phyloP scores from a whole-genome alignment of 2,329 filamentous ascomycete species.

The Penicillium sclerotigenum region DNA sequence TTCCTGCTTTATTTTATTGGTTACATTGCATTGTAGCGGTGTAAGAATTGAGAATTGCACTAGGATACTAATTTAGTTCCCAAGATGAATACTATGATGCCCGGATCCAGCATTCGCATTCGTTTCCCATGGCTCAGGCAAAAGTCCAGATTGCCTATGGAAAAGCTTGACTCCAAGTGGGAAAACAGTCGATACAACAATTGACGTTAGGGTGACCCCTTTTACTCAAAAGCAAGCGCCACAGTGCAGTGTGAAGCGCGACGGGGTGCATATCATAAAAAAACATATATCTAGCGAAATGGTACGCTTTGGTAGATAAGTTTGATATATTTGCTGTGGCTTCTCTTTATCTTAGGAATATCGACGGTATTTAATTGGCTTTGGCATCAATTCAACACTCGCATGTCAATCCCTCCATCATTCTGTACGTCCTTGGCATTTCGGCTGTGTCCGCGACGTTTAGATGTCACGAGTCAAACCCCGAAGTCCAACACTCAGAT shows the following conservation, averaged over 20 bases:
- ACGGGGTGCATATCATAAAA: not conserved
- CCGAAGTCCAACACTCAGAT: slow-evolving; percentile 23
- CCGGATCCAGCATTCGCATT: slow-evolving; percentile 15
- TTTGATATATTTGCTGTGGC: not conserved
- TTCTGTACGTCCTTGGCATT: too few relatives aligned
- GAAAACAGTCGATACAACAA: slow-evolving; percentile 98
- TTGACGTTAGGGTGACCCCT: slow-evolving; percentile 96
- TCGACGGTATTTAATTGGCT: not conserved
- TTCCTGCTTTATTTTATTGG: not conserved
- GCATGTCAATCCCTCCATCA: not conserved
- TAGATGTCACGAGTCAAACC: slow-evolving; percentile 9
- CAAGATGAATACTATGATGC: slow-evolving; percentile 1
- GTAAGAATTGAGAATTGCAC: slow-evolving; percentile 7
- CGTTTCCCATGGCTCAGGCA: slow-evolving; percentile 15
- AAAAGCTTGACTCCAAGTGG: slow-evolving; percentile 84
- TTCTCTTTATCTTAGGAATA: not conserved
- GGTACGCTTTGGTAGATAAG: too few relatives aligned
- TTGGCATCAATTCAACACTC: not conserved
- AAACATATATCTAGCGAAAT: not conserved
- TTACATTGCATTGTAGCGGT: not conserved
- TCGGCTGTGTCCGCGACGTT: not conserved
- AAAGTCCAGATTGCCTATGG: slow-evolving; percentile 66
- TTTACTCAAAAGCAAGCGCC: slow-evolving; percentile 91
- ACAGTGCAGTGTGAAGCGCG: slow-evolving; percentile 34
- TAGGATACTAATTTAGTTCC: slow-evolving; percentile 9